A percentile compares a stretch with the other conserved stretches of the same genome.
These are phyloP conservation scores for Xylaria sp. DNA, from an alignment of 2,329 filamentous ascomycete species.

Conservation along the genomic window DNA sequence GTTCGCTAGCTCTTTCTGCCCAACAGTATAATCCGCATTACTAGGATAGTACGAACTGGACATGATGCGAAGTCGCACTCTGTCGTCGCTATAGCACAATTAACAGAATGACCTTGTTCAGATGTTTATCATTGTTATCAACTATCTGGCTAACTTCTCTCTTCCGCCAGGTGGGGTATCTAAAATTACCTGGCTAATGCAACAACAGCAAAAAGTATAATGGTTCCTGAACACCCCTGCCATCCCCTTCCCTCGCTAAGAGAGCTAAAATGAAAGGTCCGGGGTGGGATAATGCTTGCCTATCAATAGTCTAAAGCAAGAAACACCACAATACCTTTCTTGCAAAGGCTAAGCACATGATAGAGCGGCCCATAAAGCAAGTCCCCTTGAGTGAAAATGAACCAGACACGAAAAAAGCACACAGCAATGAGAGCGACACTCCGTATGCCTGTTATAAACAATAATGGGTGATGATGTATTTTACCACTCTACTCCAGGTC, in stretches of 20 bases:
- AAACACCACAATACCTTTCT: neutral
- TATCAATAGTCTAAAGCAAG: constrained; percentile 1
- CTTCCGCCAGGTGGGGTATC: constrained; percentile 44
- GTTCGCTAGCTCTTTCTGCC: neutral
- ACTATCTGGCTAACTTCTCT: constrained; percentile 28
- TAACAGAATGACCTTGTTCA: neutral
- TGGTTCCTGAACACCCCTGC: constrained; percentile 31
- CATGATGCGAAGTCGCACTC: neutral
- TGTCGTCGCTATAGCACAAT: neutral
- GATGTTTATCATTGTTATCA: constrained; percentile 24
- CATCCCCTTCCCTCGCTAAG: constrained; percentile 21
- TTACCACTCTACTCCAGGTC: constrained; percentile 41
- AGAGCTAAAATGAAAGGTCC: constrained; percentile 11
- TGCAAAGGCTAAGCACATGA: constrained; percentile 1
- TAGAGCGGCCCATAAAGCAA: constrained; percentile 11
- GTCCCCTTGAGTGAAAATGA: constrained; percentile 5
- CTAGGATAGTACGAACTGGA: neutral
- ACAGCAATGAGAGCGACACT: constrained; percentile 36
- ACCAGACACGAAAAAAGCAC: constrained; percentile 36
- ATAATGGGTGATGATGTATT: constrained; percentile 32
- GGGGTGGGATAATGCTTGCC: constrained; percentile 13
- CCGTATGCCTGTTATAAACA: constrained; percentile 32
- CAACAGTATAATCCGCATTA: neutral
- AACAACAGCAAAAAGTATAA: constrained; percentile 13
- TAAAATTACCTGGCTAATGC: constrained; percentile 44